Evolutionary conservation across 495 filamentous ascomycete genomes (phyloP), one percentile per base, ranked within the genome.

Genomic region (Aspergillus coremiiformis): DNA sequence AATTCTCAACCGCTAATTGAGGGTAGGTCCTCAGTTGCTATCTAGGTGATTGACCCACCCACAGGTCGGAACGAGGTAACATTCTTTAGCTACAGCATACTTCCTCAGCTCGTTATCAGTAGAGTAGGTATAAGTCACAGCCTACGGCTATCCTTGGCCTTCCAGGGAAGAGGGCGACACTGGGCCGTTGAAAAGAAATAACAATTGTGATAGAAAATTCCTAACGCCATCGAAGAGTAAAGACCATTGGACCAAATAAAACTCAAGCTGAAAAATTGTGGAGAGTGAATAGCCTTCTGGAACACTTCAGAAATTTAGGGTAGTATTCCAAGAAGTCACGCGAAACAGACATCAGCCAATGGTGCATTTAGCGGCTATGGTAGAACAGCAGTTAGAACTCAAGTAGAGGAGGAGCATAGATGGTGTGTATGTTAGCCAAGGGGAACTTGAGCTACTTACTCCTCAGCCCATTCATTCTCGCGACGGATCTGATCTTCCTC

Each of bases 401-500:
- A 29, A 29, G 7, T 15, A 22, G n/a, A 19, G 6, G 7, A 45
- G 23, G 23, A 19, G 1, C 41, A n/a, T 44, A 14, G 32, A 49
- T 3, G 20, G 33, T 11, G 39, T 29, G 3, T 49, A 47, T 44
- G 5, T 43, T 51, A 3, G 19, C 11, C 27, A 12, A 21, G 12
- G 10, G 19, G 21, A 23, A 26, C 1, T 42, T 19, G 15, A 37
- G 22, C 44, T 37, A 69, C 71, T 71, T 69, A 77, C 76, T 88
- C 83, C 70, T 84, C 81, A 58, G 84, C 84, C 84, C 84, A 88
- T 60, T 83, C 83, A 55, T 86, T 84, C 71, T 87, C 82, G 44
- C 80, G 77, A 47, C 81, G 80, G 55, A 88, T 84, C 68, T 85
- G 79, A 23, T 85, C 82, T 62, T 86, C 83, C 63, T 87, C 84